Evolutionary conservation across 495 filamentous ascomycete genomes (phyloP).

Genomic region (Neurospora sp.): DNA sequence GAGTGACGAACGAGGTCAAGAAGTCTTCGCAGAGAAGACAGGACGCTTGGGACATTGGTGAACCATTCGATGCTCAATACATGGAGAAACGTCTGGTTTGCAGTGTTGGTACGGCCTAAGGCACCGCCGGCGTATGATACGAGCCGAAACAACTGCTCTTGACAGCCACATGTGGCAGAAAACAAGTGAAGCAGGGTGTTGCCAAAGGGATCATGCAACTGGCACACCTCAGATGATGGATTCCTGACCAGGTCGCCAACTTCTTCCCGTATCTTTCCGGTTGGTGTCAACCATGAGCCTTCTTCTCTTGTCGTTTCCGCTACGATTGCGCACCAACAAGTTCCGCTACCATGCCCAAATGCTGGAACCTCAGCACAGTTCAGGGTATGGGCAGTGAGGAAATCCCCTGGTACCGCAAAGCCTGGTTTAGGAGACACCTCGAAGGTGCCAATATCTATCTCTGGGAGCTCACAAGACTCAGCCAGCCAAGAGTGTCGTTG

Average conservation of each 20-base stretch:
- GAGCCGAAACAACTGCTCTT: constrained; percentile 21
- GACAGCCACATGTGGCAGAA: constrained; percentile 20
- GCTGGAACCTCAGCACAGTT: constrained; percentile 19
- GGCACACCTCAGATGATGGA: constrained; percentile 10
- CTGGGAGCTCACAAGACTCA: constrained; percentile 1
- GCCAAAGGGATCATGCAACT: constrained; percentile 26
- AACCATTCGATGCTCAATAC: constrained; percentile 32
- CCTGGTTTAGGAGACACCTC: constrained; percentile 16
- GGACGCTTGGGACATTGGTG: constrained; percentile 5
- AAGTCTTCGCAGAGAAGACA: constrained; percentile 17
- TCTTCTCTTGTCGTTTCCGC: constrained; percentile 10
- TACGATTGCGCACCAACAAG: constrained; percentile 33
- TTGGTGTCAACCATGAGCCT: constrained; percentile 14
- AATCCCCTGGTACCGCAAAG: constrained; percentile 29
- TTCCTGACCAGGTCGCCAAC: constrained; percentile 11
- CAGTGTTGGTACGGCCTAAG: constrained; percentile 24
- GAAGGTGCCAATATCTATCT: not conserved
- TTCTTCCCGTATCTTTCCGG: constrained; percentile 9
- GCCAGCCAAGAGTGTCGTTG: not conserved
- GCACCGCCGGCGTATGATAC: constrained; percentile 6
- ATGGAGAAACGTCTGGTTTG: constrained; percentile 40
- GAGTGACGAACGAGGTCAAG: constrained; percentile 13
- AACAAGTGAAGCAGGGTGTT: constrained; percentile 37
- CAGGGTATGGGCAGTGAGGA: constrained; percentile 20
- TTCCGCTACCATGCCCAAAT: constrained; percentile 20